A percentile compares a stretch with the other conserved stretches of the same genome.
These are phyloP conservation scores for Mitragyna speciosa DNA, from an alignment of 257 asterid species.

Conservation along the genomic window DNA sequence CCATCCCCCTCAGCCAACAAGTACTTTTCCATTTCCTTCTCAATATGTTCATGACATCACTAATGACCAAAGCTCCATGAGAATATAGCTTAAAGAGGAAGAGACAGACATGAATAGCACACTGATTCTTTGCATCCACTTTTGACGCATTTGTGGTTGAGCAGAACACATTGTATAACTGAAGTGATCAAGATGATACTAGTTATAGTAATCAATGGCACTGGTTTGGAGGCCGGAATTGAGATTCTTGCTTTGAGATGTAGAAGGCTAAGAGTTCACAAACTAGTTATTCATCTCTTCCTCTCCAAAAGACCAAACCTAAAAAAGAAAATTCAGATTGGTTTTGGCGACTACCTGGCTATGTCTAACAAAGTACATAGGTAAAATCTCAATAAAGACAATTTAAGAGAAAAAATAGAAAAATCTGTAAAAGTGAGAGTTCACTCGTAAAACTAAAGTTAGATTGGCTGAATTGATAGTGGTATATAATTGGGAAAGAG, in stretches of 20 bases:
- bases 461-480: not conserved
- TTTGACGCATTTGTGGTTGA: not conserved
- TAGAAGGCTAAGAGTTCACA: not conserved
- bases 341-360: not conserved
- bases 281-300: too few relatives aligned
- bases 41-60: constrained; percentile 4
- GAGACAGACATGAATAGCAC: constrained; percentile 13
- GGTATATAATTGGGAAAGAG: not conserved
- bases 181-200: not conserved
- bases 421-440: not conserved
- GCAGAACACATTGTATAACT: not conserved
- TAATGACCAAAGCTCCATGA: constrained; percentile 18
- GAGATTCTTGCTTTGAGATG: not conserved
- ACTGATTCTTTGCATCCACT: not conserved
- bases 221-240: not conserved
- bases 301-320: not conserved
- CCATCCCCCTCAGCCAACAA: constrained; percentile 20
- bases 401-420: not conserved
- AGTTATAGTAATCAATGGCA: constrained; percentile 4
- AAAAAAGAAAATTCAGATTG: not conserved
- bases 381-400: not conserved
- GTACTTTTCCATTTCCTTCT: not conserved
- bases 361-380: not conserved
- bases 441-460: not conserved
- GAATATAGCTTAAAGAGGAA: constrained; percentile 28